A percentile compares a stretch with the other conserved stretches of the same genome.
These are phyloP conservation scores for Aspergillus eucalypticola DNA, from an alignment of 2,329 filamentous ascomycete genomes.

Conservation along the genomic window DNA sequence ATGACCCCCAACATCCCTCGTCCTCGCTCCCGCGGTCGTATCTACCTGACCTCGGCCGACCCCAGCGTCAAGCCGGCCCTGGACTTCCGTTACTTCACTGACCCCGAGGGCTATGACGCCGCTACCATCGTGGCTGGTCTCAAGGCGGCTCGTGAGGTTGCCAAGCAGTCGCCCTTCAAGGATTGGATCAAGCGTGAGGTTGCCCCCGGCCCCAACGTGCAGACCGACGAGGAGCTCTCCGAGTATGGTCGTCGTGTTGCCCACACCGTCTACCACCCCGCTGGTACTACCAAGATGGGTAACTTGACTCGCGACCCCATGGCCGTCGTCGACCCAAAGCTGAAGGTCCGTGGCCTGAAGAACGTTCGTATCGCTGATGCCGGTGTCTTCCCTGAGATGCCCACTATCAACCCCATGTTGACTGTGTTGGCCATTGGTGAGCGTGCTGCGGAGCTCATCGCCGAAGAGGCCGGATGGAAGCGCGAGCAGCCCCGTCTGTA, in stretches of 20 bases:
- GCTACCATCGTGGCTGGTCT: slow-evolving; percentile 77
- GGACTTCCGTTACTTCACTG: slow-evolving; percentile 88
- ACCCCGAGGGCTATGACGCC: slow-evolving; percentile 81
- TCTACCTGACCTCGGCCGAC: slow-evolving; percentile 76
- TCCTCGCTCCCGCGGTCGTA: slow-evolving; percentile 72
- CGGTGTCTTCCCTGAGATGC: slow-evolving; percentile 84
- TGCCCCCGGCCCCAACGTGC: slow-evolving; percentile 70
- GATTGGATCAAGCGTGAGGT: slow-evolving; percentile 82
- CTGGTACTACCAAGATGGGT: slow-evolving; percentile 89
- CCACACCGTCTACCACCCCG: slow-evolving; percentile 88
- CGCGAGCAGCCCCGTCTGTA: slow-evolving; percentile 49
- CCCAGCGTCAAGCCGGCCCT: slow-evolving; percentile 76
- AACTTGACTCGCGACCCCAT: slow-evolving; percentile 66
- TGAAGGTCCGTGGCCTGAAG: slow-evolving; percentile 72
- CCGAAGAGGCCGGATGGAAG: slow-evolving; percentile 69
- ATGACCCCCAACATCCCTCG: slow-evolving; percentile 92
- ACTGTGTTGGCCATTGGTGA: slow-evolving; percentile 84
- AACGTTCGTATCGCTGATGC: slow-evolving; percentile 80
- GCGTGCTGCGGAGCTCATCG: slow-evolving; percentile 80
- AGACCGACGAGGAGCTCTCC: slow-evolving; percentile 76
- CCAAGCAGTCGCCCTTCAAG: slow-evolving; percentile 73
- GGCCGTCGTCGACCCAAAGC: slow-evolving; percentile 76
- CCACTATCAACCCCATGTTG: slow-evolving; percentile 86
- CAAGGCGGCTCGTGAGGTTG: slow-evolving; percentile 74
- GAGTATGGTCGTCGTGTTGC: slow-evolving; percentile 79